phyloP scores from a whole-genome alignment of 768 basidiomycete genomes.

The Hypholoma fasciculare region DNA sequence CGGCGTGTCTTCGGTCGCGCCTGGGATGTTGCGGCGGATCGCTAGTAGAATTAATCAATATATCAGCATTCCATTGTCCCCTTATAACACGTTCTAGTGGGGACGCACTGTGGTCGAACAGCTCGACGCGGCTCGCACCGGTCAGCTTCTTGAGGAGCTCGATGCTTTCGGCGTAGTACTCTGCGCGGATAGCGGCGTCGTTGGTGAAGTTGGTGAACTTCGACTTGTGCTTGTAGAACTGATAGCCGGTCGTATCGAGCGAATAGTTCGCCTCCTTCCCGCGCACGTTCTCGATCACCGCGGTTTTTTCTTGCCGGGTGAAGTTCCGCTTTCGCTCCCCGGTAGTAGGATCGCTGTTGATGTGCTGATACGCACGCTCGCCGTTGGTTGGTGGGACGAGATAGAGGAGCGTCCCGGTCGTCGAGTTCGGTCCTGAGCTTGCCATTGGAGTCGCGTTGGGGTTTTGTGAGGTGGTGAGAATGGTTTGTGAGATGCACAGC shows the following conservation, averaged over 20 bases:
- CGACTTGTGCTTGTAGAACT: slow-evolving; percentile 38
- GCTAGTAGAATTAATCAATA: slow-evolving; percentile 26
- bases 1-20: slow-evolving; percentile 31
- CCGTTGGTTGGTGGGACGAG: slow-evolving; percentile 38
- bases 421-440: slow-evolving; percentile 10
- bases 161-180: slow-evolving; percentile 63
- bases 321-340: slow-evolving; percentile 40
- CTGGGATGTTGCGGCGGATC: slow-evolving; percentile 44
- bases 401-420: slow-evolving; percentile 37
- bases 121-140: slow-evolving; percentile 53
- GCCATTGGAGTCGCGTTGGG: background rate
- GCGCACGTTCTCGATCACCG: slow-evolving; percentile 53
- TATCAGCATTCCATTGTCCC: background rate
- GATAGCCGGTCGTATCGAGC: slow-evolving; percentile 55
- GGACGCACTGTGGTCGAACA: slow-evolving; percentile 65
- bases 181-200: slow-evolving; percentile 50
- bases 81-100: background rate
- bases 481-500: background rate
- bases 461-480: background rate
- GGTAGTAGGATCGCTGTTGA: slow-evolving; percentile 31
- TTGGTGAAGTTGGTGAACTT: slow-evolving; percentile 48
- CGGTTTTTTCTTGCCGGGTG: slow-evolving; percentile 21
- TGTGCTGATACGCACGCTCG: slow-evolving; percentile 35
- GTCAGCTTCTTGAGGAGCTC: slow-evolving; percentile 59
- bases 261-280: slow-evolving; percentile 44